Conservation (phyloP, 2,329 filamentous ascomycete species). For the Aaosphaeria arxii region DNA sequence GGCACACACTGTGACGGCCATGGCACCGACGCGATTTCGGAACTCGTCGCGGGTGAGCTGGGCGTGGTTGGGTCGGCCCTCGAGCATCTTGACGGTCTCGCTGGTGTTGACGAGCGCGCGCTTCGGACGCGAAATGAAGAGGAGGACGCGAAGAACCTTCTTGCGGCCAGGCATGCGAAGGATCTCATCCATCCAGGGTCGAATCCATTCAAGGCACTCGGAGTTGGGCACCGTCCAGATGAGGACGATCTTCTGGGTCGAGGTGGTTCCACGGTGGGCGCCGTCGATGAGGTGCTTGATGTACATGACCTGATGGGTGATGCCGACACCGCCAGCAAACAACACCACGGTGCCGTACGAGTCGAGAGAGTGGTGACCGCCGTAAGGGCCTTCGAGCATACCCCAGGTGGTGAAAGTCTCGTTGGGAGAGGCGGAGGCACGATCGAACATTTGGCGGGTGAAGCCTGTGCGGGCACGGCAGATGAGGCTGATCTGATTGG, state of each 20-base stretch:
- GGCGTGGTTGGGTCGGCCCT: slow-evolving; percentile 55
- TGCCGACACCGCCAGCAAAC: slow-evolving; percentile 77
- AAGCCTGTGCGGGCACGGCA: slow-evolving; percentile 72
- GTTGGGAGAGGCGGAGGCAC: slow-evolving; percentile 58
- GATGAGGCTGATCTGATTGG: slow-evolving; percentile 62
- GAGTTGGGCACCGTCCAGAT: slow-evolving; percentile 78
- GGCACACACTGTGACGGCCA: slow-evolving; percentile 62
- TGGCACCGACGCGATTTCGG: slow-evolving; percentile 54
- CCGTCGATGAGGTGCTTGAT: slow-evolving; percentile 69
- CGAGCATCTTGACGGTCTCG: slow-evolving; percentile 59
- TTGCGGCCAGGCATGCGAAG: slow-evolving; percentile 57
- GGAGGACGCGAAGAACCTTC: slow-evolving; percentile 57
- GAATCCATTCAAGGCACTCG: slow-evolving; percentile 62
- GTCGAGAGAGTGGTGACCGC: slow-evolving; percentile 66
- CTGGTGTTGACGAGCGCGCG: slow-evolving; percentile 56
- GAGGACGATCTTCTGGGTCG: slow-evolving; percentile 68
- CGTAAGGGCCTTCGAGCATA: slow-evolving; percentile 73
- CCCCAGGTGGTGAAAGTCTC: slow-evolving; percentile 63
- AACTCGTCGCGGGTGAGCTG: slow-evolving; percentile 58
- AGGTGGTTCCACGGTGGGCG: slow-evolving; percentile 66
- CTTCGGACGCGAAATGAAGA: slow-evolving; percentile 62
- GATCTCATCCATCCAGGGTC: slow-evolving; percentile 64
- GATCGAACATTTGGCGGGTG: slow-evolving; percentile 67
- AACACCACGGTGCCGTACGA: slow-evolving; percentile 77
- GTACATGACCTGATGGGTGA: slow-evolving; percentile 76